These are phyloP conservation scores for Neurospora sp. DNA, from an alignment of 495 filamentous ascomycete genomes.

Conservation along the genomic window DNA sequence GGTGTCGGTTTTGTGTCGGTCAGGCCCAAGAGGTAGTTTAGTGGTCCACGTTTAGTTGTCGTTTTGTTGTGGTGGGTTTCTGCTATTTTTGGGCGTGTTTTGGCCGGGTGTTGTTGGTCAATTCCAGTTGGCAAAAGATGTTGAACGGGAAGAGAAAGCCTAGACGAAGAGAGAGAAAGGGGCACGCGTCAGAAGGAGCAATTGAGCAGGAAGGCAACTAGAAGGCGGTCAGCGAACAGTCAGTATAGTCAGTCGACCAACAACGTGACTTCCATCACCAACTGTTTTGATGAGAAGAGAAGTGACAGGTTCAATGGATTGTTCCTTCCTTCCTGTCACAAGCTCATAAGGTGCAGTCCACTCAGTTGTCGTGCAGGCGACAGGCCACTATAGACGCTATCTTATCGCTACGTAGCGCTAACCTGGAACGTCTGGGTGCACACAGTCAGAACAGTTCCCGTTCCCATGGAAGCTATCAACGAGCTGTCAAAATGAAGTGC, in stretches of 20 bases:
- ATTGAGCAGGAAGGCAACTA: not conserved
- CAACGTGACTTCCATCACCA: not conserved
- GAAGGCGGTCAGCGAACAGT: not conserved
- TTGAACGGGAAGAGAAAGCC: not conserved
- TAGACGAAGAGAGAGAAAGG: not conserved
- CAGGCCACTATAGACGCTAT: not conserved
- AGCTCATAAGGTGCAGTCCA: not conserved
- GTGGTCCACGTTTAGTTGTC: not conserved
- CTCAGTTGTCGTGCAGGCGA: not conserved
- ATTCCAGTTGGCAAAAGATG: not conserved
- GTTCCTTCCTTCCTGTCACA: not conserved
- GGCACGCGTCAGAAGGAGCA: not conserved
- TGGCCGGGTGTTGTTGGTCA: not conserved
- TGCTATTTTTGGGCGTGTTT: not conserved
- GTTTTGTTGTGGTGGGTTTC: not conserved
- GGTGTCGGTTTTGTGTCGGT: not conserved
- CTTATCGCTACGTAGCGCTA: not conserved
- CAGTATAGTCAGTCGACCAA: not conserved
- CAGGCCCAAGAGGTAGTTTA: not conserved
- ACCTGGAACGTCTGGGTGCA: not conserved
- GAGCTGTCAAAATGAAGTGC: not conserved
- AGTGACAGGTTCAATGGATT: not conserved
- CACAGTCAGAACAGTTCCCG: not conserved
- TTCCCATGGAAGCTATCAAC: not conserved
- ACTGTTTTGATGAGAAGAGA: not conserved